These are phyloP conservation scores for Physaria fendleri DNA, from an alignment of 345 rosid genomes.

Conservation along the genomic window DNA sequence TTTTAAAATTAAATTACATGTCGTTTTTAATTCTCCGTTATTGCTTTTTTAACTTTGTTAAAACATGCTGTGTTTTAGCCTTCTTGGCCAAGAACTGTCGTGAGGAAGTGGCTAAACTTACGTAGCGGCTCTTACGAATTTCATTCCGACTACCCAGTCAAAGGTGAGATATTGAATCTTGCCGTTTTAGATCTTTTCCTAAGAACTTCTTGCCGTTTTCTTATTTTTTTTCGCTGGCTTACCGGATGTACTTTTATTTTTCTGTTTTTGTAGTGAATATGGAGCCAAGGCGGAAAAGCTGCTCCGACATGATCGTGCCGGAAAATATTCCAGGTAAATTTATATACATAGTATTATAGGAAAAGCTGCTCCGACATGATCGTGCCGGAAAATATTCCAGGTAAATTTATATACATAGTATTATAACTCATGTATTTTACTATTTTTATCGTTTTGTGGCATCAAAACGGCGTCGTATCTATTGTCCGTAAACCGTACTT, in stretches of 20 bases:
- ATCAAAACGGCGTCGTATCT: conserved; percentile 18
- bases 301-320: conserved; percentile 58
- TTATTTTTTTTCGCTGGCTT: neutral
- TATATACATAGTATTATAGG: too few species aligned
- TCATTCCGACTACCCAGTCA: conserved; percentile 54
- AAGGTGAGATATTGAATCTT: conserved; percentile 35
- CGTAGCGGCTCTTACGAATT: conserved; percentile 60
- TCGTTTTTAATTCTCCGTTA: neutral
- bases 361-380: conserved; percentile 66
- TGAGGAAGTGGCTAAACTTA: conserved; percentile 77
- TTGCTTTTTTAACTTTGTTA: neutral
- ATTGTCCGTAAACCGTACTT: conserved; percentile 4
- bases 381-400: conserved; percentile 56
- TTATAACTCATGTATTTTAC: neutral
- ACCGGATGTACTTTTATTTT: neutral
- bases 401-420: conserved; percentile 39
- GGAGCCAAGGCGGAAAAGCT: conserved; percentile 57
- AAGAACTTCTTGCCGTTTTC: neutral
- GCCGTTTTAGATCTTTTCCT: neutral
- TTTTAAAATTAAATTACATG: neutral
- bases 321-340: conserved; percentile 56
- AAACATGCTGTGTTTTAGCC: conserved; percentile 33
- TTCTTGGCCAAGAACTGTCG: conserved; percentile 74
- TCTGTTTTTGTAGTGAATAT: conserved; percentile 21
- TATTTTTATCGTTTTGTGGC: neutral